Conservation (phyloP, 805 yeast species). For the Kazachstania psychrophila region DNA sequence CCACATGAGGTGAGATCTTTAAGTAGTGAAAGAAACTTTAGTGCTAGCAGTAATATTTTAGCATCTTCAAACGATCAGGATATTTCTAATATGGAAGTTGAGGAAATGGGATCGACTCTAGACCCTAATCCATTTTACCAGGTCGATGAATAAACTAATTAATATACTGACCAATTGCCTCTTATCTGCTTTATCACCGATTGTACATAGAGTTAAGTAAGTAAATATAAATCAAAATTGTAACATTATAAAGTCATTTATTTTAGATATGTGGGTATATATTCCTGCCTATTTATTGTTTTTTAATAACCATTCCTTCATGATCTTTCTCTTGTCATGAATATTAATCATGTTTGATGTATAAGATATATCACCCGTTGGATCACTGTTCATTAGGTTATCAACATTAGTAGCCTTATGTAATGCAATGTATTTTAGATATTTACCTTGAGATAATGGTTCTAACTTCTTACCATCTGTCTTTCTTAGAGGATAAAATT, state of each 20-base stretch:
- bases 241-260: no score
- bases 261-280: no score
- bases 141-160: slow-evolving; percentile 1
- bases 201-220: not conserved
- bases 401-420: slow-evolving; percentile 26
- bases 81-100: not conserved
- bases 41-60: not conserved
- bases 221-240: not conserved
- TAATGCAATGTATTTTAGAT: slow-evolving; percentile 23
- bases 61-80: not conserved
- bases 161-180: no score
- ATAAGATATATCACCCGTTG: slow-evolving; percentile 23
- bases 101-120: not conserved
- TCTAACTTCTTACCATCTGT: slow-evolving; percentile 10
- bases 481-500: slow-evolving; percentile 15
- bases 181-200: no score
- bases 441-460: slow-evolving; percentile 15
- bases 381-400: slow-evolving; percentile 22
- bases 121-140: slow-evolving; percentile 5
- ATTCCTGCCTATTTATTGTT: slow-evolving; percentile 8
- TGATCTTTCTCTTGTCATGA: slow-evolving; percentile 17
- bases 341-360: slow-evolving; percentile 25
- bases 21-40: not conserved
- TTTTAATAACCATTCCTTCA: slow-evolving; percentile 14
- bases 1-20: not conserved